Evolutionary conservation across 805 yeast genomes (phyloP).

Genomic region (Sugiyamaella mastotermitis): DNA sequence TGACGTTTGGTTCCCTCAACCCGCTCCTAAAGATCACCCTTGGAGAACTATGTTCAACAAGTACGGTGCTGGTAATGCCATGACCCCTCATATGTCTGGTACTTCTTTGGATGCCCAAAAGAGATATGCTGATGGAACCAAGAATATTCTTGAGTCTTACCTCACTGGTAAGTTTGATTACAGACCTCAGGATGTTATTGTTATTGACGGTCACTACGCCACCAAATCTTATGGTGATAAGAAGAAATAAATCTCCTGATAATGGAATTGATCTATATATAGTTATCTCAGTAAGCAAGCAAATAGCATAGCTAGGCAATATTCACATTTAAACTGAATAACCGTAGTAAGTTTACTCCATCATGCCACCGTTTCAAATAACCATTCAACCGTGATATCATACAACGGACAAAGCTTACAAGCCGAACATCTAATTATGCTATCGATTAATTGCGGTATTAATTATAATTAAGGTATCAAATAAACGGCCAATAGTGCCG

Average conservation of each 20-base stretch:
- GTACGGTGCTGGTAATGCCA: constrained; percentile 72
- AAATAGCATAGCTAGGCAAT: too few relatives aligned
- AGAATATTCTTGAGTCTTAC: constrained; percentile 57
- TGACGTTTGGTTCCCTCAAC: constrained; percentile 83
- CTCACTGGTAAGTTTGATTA: constrained; percentile 59
- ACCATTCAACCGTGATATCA: too few relatives aligned
- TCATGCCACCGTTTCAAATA: too few relatives aligned
- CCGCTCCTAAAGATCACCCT: constrained; percentile 71
- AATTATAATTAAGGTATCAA: too few relatives aligned
- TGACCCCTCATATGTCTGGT: constrained; percentile 81
- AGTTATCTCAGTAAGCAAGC: too few relatives aligned
- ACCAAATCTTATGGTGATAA: constrained; percentile 63
- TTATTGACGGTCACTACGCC: constrained; percentile 63
- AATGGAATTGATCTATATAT: too few relatives aligned
- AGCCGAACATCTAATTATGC: too few relatives aligned
- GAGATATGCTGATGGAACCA: constrained; percentile 66
- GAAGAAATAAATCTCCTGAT: constrained; percentile 9
- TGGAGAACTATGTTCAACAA: constrained; percentile 67
- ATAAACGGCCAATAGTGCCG: too few relatives aligned
- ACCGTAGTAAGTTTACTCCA: too few relatives aligned
- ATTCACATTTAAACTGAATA: too few relatives aligned
- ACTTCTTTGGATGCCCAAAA: constrained; percentile 75
- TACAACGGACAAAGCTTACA: too few relatives aligned
- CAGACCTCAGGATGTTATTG: constrained; percentile 68
- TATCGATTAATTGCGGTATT: too few relatives aligned